A percentile compares a stretch with the other conserved stretches of the same genome.
phyloP scores from a whole-genome alignment of 768 basidiomycete genomes.

The Calocybe gangraenosa region DNA sequence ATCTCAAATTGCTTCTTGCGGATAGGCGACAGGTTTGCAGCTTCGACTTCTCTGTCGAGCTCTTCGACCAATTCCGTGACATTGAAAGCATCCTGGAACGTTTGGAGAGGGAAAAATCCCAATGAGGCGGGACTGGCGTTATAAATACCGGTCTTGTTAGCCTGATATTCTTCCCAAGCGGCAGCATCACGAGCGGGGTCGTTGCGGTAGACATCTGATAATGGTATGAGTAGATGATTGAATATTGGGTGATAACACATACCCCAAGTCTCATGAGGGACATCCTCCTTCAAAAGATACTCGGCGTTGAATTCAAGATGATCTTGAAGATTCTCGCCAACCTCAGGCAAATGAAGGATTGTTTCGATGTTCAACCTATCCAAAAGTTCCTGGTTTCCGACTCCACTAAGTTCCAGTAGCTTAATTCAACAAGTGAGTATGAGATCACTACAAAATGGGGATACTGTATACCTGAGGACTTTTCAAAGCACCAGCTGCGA shows the following conservation, averaged over 20 bases:
- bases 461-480: slow-evolving; percentile 4
- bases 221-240: background rate
- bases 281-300: slow-evolving; percentile 13
- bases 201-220: slow-evolving; percentile 13
- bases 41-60: slow-evolving; percentile 10
- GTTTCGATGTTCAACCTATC: slow-evolving; percentile 11
- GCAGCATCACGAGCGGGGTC: slow-evolving; percentile 9
- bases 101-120: slow-evolving; percentile 14
- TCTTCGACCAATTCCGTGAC: slow-evolving; percentile 9
- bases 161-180: slow-evolving; percentile 9
- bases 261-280: slow-evolving; percentile 12
- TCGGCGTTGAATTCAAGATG: slow-evolving; percentile 13
- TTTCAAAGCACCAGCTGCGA: slow-evolving; percentile 30
- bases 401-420: slow-evolving; percentile 41
- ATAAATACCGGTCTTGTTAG: slow-evolving; percentile 11
- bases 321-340: slow-evolving; percentile 11
- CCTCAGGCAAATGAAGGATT: slow-evolving; percentile 11
- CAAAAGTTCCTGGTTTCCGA: slow-evolving; percentile 39
- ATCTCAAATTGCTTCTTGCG: slow-evolving; percentile 15
- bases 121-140: slow-evolving; percentile 9
- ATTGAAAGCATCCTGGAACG: slow-evolving; percentile 13
- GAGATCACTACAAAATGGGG: background rate
- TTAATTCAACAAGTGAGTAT: slow-evolving; percentile 23
- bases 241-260: background rate
- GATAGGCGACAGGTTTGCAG: slow-evolving; percentile 7